A percentile compares a stretch with the other conserved stretches of the same genome.
Evolutionary conservation across 2,329 filamentous ascomycete species (phyloP).

Genomic region (Cladorrhinum sp.): DNA sequence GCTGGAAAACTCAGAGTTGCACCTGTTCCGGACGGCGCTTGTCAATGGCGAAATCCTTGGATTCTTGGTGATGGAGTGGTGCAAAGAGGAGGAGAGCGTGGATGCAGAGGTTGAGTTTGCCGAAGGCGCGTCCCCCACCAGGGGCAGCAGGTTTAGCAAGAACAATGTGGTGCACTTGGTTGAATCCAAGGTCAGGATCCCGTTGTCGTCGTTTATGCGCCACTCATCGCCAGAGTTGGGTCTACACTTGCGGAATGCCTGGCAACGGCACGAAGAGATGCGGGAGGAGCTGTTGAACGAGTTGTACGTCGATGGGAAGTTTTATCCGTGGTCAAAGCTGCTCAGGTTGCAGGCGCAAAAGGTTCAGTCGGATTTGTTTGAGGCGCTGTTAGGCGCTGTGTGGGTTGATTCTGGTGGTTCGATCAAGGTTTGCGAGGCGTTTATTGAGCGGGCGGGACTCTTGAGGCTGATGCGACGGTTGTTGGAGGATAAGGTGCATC

Average conservation of each 20-base stretch:
- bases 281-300: conserved; percentile 47
- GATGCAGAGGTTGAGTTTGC: conserved; percentile 24
- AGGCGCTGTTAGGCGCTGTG: conserved; percentile 75
- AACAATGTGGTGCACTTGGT: conserved; percentile 12
- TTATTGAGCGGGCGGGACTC: conserved; percentile 65
- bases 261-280: conserved; percentile 46
- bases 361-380: conserved; percentile 79
- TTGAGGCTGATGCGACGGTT: conserved; percentile 60
- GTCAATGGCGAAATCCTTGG: conserved; percentile 80
- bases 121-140: neutral
- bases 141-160: conserved; percentile 5
- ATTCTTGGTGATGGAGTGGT: conserved; percentile 66
- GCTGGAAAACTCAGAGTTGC: conserved; percentile 60
- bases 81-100: conserved; percentile 28
- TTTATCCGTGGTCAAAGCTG: conserved; percentile 77
- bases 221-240: conserved; percentile 50
- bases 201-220: conserved; percentile 70
- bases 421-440: conserved; percentile 53
- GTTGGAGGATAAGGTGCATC: conserved; percentile 56
- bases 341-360: conserved; percentile 66
- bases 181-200: conserved; percentile 32
- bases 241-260: conserved; percentile 42
- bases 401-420: conserved; percentile 72
- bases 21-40: conserved; percentile 69
- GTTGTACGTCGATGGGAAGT: conserved; percentile 43